Evolutionary conservation across 306 rosid species (phyloP).

Genomic region (Casuarina equisetifolia): DNA sequence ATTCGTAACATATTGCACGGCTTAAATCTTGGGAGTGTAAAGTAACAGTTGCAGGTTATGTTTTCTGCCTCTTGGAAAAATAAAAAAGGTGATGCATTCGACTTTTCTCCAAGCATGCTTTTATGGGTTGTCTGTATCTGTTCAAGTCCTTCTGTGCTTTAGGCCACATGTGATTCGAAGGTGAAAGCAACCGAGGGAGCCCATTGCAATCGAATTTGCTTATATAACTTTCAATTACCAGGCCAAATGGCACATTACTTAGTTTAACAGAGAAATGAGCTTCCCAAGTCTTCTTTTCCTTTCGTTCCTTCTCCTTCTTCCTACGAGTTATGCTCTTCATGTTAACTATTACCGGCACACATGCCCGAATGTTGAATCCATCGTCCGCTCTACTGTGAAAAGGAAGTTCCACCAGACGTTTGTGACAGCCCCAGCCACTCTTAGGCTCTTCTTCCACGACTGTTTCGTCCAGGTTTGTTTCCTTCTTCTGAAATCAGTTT

Average conservation of each 20-base stretch:
- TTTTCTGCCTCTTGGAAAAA: neutral
- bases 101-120: neutral
- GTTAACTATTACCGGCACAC: slow-evolving; percentile 47
- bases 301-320: slow-evolving; percentile 35
- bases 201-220: neutral
- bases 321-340: slow-evolving; percentile 40
- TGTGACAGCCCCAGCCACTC: slow-evolving; percentile 84
- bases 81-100: neutral
- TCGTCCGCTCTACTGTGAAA: slow-evolving; percentile 60
- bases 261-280: slow-evolving; percentile 37
- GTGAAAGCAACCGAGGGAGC: neutral
- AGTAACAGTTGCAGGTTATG: neutral
- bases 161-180: neutral
- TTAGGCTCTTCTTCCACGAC: slow-evolving; percentile 88
- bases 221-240: neutral
- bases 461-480: slow-evolving; percentile 66
- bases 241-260: neutral
- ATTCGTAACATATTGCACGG: neutral
- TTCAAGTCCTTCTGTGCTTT: neutral
- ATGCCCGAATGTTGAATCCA: slow-evolving; percentile 75
- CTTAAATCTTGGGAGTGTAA: neutral
- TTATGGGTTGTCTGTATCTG: neutral
- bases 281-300: slow-evolving; percentile 19
- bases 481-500: neutral
- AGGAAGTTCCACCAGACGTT: slow-evolving; percentile 58